phyloP scores from a whole-genome alignment of 1,139 yeast species.

The Candida mesenterica region DNA sequence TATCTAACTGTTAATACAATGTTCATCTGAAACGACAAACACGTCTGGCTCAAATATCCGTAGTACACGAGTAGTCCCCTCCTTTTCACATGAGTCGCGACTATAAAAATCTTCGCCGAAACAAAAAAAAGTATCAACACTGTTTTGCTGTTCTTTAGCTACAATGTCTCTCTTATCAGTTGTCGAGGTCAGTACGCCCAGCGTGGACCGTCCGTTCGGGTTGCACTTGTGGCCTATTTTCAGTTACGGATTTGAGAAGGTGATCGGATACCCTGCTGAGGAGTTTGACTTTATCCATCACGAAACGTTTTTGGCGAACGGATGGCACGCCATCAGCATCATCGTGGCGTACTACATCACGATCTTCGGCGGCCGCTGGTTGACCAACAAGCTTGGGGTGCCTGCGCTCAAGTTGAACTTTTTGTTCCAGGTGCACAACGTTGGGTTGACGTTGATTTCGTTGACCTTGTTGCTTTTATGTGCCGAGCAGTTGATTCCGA shows the following conservation, averaged over 20 bases:
- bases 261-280: conserved; percentile 66
- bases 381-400: conserved; percentile 46
- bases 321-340: conserved; percentile 61
- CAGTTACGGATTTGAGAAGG: conserved; percentile 50
- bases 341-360: conserved; percentile 70
- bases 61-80: too few species aligned
- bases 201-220: conserved; percentile 82
- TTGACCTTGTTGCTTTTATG: conserved; percentile 64
- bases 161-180: conserved; percentile 8
- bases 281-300: conserved; percentile 69
- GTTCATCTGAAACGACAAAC: too few species aligned
- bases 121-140: too few species aligned
- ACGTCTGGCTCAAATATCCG: too few species aligned
- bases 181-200: conserved; percentile 39
- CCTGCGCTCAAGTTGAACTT: conserved; percentile 70
- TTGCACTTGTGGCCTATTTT: conserved; percentile 87
- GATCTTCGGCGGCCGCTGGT: conserved; percentile 73
- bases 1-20: too few species aligned
- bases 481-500: conserved; percentile 84
- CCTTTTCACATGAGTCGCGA: not conserved
- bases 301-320: conserved; percentile 67
- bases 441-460: conserved; percentile 70
- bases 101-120: too few species aligned
- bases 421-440: conserved; percentile 72
- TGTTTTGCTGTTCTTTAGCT: not conserved